A percentile compares a stretch with the other conserved stretches of the same genome.
Conservation (phyloP, 371 early-diverging fungal genomes). For the Dipsacomyces acuminosporus region DNA sequence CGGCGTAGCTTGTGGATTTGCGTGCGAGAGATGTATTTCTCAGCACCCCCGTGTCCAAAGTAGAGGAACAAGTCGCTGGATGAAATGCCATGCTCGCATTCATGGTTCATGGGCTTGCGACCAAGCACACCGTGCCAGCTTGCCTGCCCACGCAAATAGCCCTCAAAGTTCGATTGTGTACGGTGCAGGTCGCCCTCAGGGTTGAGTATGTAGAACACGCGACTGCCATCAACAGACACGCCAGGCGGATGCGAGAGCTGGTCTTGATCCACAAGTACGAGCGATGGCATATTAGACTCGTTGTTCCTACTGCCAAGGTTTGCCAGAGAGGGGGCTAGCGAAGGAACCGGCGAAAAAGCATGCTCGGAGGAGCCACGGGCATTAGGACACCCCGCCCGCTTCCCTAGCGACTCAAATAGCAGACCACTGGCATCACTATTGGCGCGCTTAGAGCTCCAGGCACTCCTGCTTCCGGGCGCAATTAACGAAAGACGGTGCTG, state of each 20-base stretch:
- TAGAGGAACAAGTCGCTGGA: conserved; percentile 76
- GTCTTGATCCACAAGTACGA: not conserved
- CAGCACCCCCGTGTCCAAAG: conserved; percentile 98
- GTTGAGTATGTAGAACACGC: conserved; percentile 79
- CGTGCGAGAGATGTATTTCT: conserved; percentile 71
- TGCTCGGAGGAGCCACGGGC: too few species aligned
- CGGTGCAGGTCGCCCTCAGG: conserved; percentile 77
- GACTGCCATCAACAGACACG: conserved; percentile 50
- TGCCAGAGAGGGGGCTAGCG: too few species aligned
- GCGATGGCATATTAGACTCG: too few species aligned
- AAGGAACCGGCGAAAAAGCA: too few species aligned
- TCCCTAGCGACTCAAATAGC: not conserved
- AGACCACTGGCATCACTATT: conserved; percentile 11
- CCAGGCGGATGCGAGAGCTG: conserved; percentile 41
- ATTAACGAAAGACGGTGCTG: conserved; percentile 58
- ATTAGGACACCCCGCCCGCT: too few species aligned
- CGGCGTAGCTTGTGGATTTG: conserved; percentile 58
- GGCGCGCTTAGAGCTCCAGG: not conserved
- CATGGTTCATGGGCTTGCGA: conserved; percentile 62
- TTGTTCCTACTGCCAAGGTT: conserved; percentile 3
- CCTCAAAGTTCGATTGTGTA: conserved; percentile 74
- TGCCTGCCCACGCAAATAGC: conserved; percentile 52
- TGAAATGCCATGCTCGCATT: conserved; percentile 55
- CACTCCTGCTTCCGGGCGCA: too few species aligned
- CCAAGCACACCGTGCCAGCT: conserved; percentile 73